Evolutionary conservation across 345 rosid genomes (phyloP).

Genomic region (Erysimum cheiranthoides): DNA sequence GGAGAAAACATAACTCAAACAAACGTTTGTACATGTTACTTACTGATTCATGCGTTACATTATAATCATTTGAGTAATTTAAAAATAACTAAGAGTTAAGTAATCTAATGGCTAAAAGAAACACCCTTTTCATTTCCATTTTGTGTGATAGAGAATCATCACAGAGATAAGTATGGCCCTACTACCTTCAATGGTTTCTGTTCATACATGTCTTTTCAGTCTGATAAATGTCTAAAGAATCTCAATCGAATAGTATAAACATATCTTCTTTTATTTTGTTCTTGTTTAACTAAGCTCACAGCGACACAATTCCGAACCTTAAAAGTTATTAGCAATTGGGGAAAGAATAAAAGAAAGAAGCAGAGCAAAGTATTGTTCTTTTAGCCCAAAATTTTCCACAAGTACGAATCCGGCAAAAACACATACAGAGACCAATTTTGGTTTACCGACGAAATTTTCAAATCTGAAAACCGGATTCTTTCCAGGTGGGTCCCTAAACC

Average conservation of each 20-base stretch:
- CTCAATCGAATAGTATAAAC: constrained; percentile 31
- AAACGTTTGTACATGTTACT: constrained; percentile 14
- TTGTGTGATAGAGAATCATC: constrained; percentile 42
- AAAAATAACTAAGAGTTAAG: not conserved
- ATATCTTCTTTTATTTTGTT: not conserved
- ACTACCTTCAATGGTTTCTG: constrained; percentile 33
- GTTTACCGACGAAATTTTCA: constrained; percentile 21
- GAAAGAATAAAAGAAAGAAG: constrained; percentile 1
- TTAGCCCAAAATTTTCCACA: constrained; percentile 38
- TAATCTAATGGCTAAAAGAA: constrained; percentile 19
- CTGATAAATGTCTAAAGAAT: constrained; percentile 19
- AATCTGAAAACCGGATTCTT: constrained; percentile 42
- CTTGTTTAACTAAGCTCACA: constrained; percentile 24
- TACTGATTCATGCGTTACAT: constrained; percentile 19
- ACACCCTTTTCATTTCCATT: constrained; percentile 25
- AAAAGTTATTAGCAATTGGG: constrained; percentile 25
- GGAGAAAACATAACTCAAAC: constrained; percentile 16
- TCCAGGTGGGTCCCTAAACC: constrained; percentile 38
- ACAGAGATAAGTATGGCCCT: constrained; percentile 43
- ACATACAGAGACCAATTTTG: constrained; percentile 34
- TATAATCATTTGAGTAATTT: not conserved
- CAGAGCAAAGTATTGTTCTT: constrained; percentile 2
- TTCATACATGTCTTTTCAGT: constrained; percentile 35
- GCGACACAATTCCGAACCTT: constrained; percentile 28
- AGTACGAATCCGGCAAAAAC: constrained; percentile 42